Evolutionary conservation across 1,284 basidiomycete genomes (phyloP).

Genomic region (Apiotrichum akiyoshidainum): DNA sequence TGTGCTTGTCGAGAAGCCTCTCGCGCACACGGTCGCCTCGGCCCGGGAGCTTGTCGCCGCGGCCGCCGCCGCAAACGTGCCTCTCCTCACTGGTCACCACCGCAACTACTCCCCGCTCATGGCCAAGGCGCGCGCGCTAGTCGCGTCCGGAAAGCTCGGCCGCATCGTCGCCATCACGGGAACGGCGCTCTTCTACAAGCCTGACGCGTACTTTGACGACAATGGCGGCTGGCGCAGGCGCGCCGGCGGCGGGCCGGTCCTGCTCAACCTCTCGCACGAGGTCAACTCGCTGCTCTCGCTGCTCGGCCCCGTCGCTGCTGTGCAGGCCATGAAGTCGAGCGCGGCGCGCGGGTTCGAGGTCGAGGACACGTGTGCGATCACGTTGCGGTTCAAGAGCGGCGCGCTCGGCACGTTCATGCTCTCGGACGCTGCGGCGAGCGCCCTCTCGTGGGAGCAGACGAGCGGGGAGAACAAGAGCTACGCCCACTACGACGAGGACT

Average conservation of each 20-base stretch:
- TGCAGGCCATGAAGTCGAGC: background rate
- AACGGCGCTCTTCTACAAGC: background rate
- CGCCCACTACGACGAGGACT: slow-evolving; percentile 1
- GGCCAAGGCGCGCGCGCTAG: background rate
- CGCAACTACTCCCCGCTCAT: background rate
- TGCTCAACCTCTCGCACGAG: background rate
- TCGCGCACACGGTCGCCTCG: background rate
- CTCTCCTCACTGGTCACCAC: background rate
- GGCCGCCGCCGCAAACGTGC: background rate
- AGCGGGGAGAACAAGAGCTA: background rate
- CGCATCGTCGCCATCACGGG: background rate
- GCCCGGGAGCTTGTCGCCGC: background rate
- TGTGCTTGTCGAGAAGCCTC: background rate
- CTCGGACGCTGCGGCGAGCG: background rate
- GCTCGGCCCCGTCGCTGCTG: background rate
- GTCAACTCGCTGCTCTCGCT: background rate
- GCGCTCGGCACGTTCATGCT: slow-evolving; percentile 2
- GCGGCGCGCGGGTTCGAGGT: background rate
- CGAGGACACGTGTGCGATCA: background rate
- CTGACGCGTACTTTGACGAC: background rate
- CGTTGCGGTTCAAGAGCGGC: background rate
- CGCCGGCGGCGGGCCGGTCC: background rate
- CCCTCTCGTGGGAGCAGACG: background rate
- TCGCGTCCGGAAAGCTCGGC: too few species aligned
- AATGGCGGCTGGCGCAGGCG: background rate